Conservation (phyloP, 805 yeast species). For the Hanseniaspora meyeri region DNA sequence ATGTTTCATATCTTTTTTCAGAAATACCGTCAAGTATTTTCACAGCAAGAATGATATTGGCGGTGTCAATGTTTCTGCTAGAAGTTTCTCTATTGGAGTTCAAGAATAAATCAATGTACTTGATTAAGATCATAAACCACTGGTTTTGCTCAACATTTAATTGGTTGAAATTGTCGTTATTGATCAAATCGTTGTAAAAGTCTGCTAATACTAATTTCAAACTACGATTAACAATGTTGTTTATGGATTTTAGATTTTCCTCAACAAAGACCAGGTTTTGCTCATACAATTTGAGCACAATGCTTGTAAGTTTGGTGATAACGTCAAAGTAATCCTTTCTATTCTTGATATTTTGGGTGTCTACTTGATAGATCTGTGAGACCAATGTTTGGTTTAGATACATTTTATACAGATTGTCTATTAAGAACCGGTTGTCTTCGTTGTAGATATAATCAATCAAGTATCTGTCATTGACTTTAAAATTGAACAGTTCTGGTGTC, state of each 20-base stretch:
- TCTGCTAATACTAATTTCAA: not conserved
- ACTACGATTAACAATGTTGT: not conserved
- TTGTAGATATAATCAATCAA: conserved; percentile 6
- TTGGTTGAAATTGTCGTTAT: not conserved
- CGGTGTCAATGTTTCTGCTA: not conserved
- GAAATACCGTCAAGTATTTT: not conserved
- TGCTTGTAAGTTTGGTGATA: not conserved
- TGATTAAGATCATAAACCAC: conserved; percentile 1
- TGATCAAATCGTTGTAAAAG: not conserved
- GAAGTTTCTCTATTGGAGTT: not conserved
- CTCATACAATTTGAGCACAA: not conserved
- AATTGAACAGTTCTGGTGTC: not conserved
- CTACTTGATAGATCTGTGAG: conserved; percentile 2
- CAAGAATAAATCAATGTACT: not conserved
- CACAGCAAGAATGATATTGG: not conserved
- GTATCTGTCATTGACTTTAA: not conserved
- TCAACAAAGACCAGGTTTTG: not conserved
- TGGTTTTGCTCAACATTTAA: conserved; percentile 1
- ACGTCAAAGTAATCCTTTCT: not conserved
- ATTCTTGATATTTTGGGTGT: not conserved
- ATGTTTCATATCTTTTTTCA: not conserved
- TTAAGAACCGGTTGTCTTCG: not conserved
- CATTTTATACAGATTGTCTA: not conserved
- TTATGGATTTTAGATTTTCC: not conserved
- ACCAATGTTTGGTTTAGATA: not conserved